Percentiles rank a stretch among this genome's conserved stretches.
These are phyloP conservation scores for Colletotrichum eremochloae DNA, from an alignment of 2,329 filamentous ascomycete genomes.

Conservation along the genomic window DNA sequence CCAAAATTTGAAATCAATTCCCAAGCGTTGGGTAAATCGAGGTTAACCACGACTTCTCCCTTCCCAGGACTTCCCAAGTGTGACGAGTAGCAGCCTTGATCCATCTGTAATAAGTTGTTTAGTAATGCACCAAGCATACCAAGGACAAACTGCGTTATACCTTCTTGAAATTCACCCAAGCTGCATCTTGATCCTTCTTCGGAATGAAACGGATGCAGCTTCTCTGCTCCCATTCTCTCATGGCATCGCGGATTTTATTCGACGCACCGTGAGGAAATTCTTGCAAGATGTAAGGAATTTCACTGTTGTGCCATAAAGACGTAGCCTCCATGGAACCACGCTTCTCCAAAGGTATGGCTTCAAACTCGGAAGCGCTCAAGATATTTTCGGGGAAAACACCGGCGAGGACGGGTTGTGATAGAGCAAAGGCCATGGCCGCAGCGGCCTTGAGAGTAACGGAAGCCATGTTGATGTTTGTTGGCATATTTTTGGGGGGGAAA, in stretches of 20 bases:
- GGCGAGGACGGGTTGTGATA: conserved; percentile 10
- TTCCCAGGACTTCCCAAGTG: background rate
- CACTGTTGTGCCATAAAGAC: background rate
- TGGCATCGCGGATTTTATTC: conserved; percentile 8
- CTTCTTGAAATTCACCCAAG: conserved; percentile 24
- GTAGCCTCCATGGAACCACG: conserved; percentile 8
- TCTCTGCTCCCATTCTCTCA: conserved; percentile 21
- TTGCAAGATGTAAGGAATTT: conserved; percentile 18
- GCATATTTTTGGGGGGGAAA: no score
- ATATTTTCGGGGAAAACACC: background rate
- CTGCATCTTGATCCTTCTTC: background rate
- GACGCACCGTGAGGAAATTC: conserved; percentile 20
- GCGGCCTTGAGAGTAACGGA: background rate
- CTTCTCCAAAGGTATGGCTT: conserved; percentile 20
- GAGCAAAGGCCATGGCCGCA: conserved; percentile 14
- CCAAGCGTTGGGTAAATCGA: conserved; percentile 13
- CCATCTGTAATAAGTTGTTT: background rate
- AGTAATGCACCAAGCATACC: background rate
- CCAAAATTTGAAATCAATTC: accelerated
- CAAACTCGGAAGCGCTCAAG: conserved; percentile 15
- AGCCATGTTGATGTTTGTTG: background rate
- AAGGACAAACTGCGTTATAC: background rate
- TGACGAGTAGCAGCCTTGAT: background rate
- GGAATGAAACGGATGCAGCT: conserved; percentile 26
- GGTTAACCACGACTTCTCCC: background rate